Base-by-base conservation (phyloP, 345 rosid species). In the Clarkia xantiana region DNA sequence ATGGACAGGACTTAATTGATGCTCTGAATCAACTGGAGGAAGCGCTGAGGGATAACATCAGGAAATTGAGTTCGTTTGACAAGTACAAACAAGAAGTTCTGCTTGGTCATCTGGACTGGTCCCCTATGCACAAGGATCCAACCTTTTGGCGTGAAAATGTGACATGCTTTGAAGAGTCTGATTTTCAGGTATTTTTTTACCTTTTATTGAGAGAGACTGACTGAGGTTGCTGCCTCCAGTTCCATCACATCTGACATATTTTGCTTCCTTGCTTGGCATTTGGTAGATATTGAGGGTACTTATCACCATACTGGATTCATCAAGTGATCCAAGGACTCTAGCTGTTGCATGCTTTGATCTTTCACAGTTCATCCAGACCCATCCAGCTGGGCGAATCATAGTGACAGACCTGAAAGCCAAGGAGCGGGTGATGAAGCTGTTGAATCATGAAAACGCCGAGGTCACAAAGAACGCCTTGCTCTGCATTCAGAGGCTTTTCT, bases 71-170 rank as follows among this genome's bases (percentile, higher is more conserved):
- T 73, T 90, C 97, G 56, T 90, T 80, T 46, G 94, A 86, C 46
- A 90, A 86, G 59, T 90, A 90, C 59, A 90, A 83, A 73, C 96
- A 90, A 69, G 97, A 86, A 72, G 86, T 83, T 60, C 94, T 86
- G 50, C 95, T 85, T 22, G 96, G 94, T 39, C 88, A 83, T 56
- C 94, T 90, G 48, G 97, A 90, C 61, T 90, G 97, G 97, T 83
- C 88, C 60, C 86, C 97, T 46, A 79, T 86, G 94, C 97, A 90
- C 77, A 90, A 90, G 64, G 94, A 90, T 55, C 77, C 84, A 44
- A 45, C 65, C 16, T 90, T 90, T 70, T 90, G 97, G 97, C 94
- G 94, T 44, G 97, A 90, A 53, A 90, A 83, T 54, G 71, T 90
- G 47, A 72, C 73, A 6, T 58, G 55, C 75, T 86, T 90, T 63